These are phyloP conservation scores for Taxawa tesnikishii DNA, from an alignment of 2,329 filamentous ascomycete genomes.

Conservation along the genomic window DNA sequence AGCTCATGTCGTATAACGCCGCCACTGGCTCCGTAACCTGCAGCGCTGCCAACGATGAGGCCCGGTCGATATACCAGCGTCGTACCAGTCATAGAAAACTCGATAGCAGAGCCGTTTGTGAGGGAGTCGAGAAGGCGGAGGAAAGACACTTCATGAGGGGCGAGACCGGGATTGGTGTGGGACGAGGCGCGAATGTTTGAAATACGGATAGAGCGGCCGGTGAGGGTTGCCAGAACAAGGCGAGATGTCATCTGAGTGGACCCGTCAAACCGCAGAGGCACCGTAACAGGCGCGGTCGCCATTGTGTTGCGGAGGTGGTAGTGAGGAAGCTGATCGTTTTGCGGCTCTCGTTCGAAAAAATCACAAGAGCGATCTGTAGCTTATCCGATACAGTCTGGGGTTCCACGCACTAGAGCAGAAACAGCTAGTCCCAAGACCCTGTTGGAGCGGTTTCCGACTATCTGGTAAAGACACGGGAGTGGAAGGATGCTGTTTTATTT, in stretches of 20 bases:
- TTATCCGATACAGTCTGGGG: too few relatives aligned
- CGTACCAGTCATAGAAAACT: constrained; percentile 93
- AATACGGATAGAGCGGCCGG: constrained; percentile 78
- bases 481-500: too few relatives aligned
- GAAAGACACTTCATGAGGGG: constrained; percentile 88
- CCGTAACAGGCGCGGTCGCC: constrained; percentile 4
- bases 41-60: constrained; percentile 73
- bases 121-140: constrained; percentile 86
- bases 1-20: constrained; percentile 74
- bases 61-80: constrained; percentile 86
- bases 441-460: too few relatives aligned
- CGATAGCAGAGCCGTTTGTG: constrained; percentile 89
- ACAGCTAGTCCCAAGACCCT: too few relatives aligned
- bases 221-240: constrained; percentile 80
- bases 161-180: constrained; percentile 75
- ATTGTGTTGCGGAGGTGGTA: too few relatives aligned
- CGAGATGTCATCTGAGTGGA: constrained; percentile 74
- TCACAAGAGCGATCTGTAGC: too few relatives aligned
- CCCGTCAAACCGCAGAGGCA: constrained; percentile 52
- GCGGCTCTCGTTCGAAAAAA: too few relatives aligned
- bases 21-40: constrained; percentile 59
- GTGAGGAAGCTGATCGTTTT: too few relatives aligned
- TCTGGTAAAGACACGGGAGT: too few relatives aligned
- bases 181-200: constrained; percentile 86
- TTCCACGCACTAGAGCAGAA: too few relatives aligned